Base-by-base conservation (phyloP, 345 rosid genomes). In the Adansonia digitata region DNA sequence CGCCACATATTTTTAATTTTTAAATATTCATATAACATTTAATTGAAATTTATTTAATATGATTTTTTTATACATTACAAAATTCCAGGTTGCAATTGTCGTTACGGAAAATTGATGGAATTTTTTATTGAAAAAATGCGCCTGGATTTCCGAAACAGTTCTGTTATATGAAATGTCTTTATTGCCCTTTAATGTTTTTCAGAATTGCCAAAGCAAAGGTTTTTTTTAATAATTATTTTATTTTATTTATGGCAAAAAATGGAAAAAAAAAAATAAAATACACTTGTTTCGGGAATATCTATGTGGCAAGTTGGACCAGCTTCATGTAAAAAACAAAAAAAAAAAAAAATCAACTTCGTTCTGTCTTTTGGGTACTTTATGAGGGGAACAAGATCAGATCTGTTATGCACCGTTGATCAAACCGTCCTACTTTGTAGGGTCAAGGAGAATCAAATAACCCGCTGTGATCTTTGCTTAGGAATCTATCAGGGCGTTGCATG, bases 21-120 rank as follows among this genome's bases (percentile, higher is more conserved):
- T n/a, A n/a, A n/a, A n/a, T n/a, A n/a, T n/a, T n/a, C n/a, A n/a
- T n/a, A n/a, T 27, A 20, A 6, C 34, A 7, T 14, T 15, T 2
- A 0, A 17, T 7, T 10, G 13, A 1, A 43, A 8, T 43, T 43
- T 9, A 43, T 43, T 18, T 17, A 22, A 8, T 4, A 56, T n/a
- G n/a, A 22, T 57, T 57, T n/a, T n/a, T n/a, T n/a, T n/a, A n/a
- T n/a, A n/a, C n/a, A 11, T 22, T 64, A 63, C 39, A 37, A 64
- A 65, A 24, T 76, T 77, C 74, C 83, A 73, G 77, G 77, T 64
- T 80, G 83, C 77, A 73, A 53, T 76, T 77, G 75, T 73, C 80
- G 72, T 63, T 67, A 73, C 74, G 73, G 77, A 61, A 68, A 73
- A 73, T 80, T 69, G 20, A 75, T 77, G 75, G 72, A 61, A 49